These are phyloP conservation scores for Elsinoe ampelina DNA, from an alignment of 2,329 filamentous ascomycete species.

Conservation along the genomic window DNA sequence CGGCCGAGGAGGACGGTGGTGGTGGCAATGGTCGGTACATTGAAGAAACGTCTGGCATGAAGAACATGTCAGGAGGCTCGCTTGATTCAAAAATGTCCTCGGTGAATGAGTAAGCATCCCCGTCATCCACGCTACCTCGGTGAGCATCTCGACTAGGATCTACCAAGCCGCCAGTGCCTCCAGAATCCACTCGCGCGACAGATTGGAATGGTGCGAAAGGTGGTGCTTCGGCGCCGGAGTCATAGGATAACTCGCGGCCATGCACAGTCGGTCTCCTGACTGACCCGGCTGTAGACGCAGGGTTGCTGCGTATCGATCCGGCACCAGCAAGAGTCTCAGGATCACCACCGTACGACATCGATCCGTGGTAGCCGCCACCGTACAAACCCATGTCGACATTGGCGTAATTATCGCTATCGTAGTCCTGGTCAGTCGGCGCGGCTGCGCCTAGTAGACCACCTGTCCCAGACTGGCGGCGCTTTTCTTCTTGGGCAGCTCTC, in stretches of 20 bases:
- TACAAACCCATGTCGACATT: slow-evolving; percentile 64
- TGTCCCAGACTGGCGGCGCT: slow-evolving; percentile 50
- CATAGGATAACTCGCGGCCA: slow-evolving; percentile 33
- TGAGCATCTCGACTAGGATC: slow-evolving; percentile 56
- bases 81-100: slow-evolving; percentile 30
- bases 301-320: slow-evolving; percentile 26
- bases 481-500: slow-evolving; percentile 50
- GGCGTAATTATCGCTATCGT: slow-evolving; percentile 61
- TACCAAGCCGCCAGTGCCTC: slow-evolving; percentile 79
- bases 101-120: slow-evolving; percentile 58
- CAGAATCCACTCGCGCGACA: slow-evolving; percentile 71
- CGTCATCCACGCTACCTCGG: slow-evolving; percentile 83
- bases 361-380: slow-evolving; percentile 60
- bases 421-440: slow-evolving; percentile 37
- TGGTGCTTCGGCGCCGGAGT: slow-evolving; percentile 39
- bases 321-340: slow-evolving; percentile 33
- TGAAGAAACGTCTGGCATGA: slow-evolving; percentile 53
- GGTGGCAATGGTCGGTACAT: slow-evolving; percentile 53
- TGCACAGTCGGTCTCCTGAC: slow-evolving; percentile 35
- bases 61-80: slow-evolving; percentile 84
- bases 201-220: slow-evolving; percentile 48
- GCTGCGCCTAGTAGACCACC: slow-evolving; percentile 39
- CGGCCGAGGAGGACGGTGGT: slow-evolving; percentile 49
- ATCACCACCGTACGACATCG: slow-evolving; percentile 51
- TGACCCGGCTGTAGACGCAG: slow-evolving; percentile 37